These are phyloP conservation scores for Beauveria rudraprayagi DNA, from an alignment of 2,329 filamentous ascomycete genomes.

Conservation along the genomic window DNA sequence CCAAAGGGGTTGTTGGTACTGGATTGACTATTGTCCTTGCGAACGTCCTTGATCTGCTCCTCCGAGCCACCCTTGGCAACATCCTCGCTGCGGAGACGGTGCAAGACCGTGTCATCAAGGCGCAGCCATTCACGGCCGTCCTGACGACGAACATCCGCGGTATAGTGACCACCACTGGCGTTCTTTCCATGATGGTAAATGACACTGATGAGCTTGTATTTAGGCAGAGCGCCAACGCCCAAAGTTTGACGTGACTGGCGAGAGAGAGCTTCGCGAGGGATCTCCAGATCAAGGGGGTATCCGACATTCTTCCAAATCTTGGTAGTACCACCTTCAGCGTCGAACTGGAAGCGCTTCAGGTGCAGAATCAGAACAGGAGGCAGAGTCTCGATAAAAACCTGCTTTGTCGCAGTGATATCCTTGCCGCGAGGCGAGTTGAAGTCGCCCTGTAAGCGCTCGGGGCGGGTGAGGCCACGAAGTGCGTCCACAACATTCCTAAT, in stretches of 20 bases:
- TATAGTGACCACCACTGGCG: constrained; percentile 93
- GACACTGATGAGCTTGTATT: constrained; percentile 79
- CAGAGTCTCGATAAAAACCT: constrained; percentile 86
- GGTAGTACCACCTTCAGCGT: constrained; percentile 76
- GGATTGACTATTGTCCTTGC: constrained; percentile 18
- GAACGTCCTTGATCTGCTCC: constrained; percentile 51
- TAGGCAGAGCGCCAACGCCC: constrained; percentile 62
- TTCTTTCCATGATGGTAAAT: constrained; percentile 98
- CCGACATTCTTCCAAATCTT: constrained; percentile 99
- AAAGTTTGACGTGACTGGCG: constrained; percentile 58
- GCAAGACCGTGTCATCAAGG: constrained; percentile 86
- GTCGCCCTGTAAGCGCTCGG: constrained; percentile 78
- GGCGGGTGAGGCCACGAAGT: constrained; percentile 71
- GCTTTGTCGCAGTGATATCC: constrained; percentile 76
- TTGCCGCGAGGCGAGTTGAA: constrained; percentile 73
- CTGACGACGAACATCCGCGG: constrained; percentile 90
- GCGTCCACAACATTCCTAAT: constrained; percentile 90
- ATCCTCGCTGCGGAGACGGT: constrained; percentile 76
- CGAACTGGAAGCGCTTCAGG: constrained; percentile 95
- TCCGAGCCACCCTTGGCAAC: constrained; percentile 80
- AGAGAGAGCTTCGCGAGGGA: constrained; percentile 83
- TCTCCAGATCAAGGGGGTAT: constrained; percentile 89
- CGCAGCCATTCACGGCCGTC: constrained; percentile 95
- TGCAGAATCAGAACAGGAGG: constrained; percentile 91
- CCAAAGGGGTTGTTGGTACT: constrained; percentile 63